Percentiles rank a stretch among this genome's conserved stretches.
phyloP scores from a whole-genome alignment of 176 grass and related monocot genomes.

The Carex cristatella region DNA sequence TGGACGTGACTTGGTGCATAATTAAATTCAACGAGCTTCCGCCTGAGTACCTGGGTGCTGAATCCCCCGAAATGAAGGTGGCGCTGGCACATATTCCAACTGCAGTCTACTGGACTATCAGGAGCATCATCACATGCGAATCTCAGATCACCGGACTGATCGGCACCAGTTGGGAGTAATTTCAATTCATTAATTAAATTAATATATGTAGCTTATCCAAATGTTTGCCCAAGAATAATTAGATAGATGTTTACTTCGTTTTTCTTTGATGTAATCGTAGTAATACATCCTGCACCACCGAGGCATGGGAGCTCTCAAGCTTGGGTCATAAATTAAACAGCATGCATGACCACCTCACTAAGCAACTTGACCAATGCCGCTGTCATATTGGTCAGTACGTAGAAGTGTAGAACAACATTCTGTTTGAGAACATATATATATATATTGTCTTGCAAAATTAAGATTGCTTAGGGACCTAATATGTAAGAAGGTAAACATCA shows the following conservation, averaged over 20 bases:
- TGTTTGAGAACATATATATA: not conserved
- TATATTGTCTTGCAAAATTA: not conserved
- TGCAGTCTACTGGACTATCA: conserved; percentile 39
- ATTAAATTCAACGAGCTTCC: conserved; percentile 38
- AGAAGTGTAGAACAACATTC: not conserved
- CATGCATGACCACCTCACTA: conserved; percentile 33
- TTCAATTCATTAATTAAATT: not conserved
- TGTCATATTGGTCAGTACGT: conserved; percentile 33
- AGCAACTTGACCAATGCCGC: conserved; percentile 26
- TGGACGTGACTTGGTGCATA: conserved; percentile 40
- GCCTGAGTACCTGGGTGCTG: conserved; percentile 8
- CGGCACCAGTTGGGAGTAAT: conserved; percentile 41
- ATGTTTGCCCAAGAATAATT: not conserved
- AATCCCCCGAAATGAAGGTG: conserved; percentile 21
- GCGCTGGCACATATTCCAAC: conserved; percentile 32
- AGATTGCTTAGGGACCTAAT: not conserved
- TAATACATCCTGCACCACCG: conserved; percentile 29
- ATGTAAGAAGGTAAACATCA: not conserved
- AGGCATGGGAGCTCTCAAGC: conserved; percentile 46
- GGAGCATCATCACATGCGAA: conserved; percentile 34
- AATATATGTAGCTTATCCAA: not conserved
- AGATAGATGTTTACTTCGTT: not conserved
- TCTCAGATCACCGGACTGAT: conserved; percentile 34
- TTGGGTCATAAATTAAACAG: conserved; percentile 41
- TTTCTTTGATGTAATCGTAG: conserved; percentile 15